A percentile compares a stretch with the other conserved stretches of the same genome.
Evolutionary conservation across 345 rosid species (phyloP).

Genomic region (Aquilaria malaccensis): DNA sequence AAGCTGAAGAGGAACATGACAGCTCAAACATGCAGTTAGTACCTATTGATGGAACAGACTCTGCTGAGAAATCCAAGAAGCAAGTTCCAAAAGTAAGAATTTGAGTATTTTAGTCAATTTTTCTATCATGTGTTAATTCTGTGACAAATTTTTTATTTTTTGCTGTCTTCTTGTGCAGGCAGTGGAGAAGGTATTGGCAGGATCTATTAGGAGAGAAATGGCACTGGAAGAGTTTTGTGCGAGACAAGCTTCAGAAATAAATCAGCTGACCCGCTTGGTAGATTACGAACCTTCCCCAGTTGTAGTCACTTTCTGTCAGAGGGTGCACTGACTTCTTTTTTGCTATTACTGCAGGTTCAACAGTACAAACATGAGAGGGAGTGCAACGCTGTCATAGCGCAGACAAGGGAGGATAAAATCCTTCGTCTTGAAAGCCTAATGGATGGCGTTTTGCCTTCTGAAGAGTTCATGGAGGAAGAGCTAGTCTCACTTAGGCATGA

Average conservation of each 20-base stretch:
- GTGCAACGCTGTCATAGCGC: conserved; percentile 84
- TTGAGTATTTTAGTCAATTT: conserved; percentile 6
- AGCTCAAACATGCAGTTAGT: conserved; percentile 57
- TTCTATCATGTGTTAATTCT: conserved; percentile 1
- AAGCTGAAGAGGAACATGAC: conserved; percentile 35
- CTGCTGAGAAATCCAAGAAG: conserved; percentile 48
- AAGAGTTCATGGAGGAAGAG: conserved; percentile 88
- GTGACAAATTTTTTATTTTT: conserved; percentile 2
- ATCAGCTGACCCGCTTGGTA: conserved; percentile 92
- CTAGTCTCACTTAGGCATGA: conserved; percentile 70
- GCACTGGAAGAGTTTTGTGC: conserved; percentile 90
- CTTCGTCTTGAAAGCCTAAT: conserved; percentile 87
- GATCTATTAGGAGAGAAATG: conserved; percentile 98
- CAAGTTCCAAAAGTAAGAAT: conserved; percentile 76
- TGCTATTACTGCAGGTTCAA: conserved; percentile 58
- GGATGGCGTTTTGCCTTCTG: conserved; percentile 89
- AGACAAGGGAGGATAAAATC: conserved; percentile 92
- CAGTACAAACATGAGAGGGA: conserved; percentile 99
- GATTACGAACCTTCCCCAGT: conserved; percentile 17
- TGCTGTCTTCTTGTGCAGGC: conserved; percentile 47
- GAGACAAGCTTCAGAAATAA: conserved; percentile 83
- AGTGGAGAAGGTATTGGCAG: conserved; percentile 91
- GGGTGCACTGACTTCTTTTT: conserved; percentile 9
- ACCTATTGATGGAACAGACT: conserved; percentile 47
- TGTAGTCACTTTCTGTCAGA: conserved; percentile 3